Percentiles rank a stretch among this genome's conserved stretches.
These are phyloP conservation scores for Boletus calvinii DNA, from an alignment of 1,284 basidiomycete species.

Conservation along the genomic window DNA sequence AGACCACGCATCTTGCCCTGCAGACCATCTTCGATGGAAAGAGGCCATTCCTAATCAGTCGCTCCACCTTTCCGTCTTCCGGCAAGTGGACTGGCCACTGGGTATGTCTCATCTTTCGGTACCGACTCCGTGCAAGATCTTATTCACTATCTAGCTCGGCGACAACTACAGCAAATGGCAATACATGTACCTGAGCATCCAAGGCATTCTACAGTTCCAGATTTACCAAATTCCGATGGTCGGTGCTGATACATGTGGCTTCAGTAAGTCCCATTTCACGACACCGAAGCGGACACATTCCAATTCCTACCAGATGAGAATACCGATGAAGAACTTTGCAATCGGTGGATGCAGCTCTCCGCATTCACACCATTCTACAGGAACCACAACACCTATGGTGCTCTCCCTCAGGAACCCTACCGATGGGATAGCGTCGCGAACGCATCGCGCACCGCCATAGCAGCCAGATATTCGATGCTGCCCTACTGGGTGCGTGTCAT, in stretches of 20 bases:
- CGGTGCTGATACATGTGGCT: slow-evolving; percentile 72
- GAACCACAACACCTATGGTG: slow-evolving; percentile 62
- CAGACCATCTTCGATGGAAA: slow-evolving; percentile 32
- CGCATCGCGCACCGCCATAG: slow-evolving; percentile 70
- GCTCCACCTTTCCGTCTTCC: slow-evolving; percentile 55
- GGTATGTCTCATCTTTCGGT: slow-evolving; percentile 32
- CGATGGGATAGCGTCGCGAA: slow-evolving; percentile 73
- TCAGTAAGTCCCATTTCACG: slow-evolving; percentile 40
- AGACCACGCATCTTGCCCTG: slow-evolving; percentile 38
- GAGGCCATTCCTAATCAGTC: slow-evolving; percentile 45
- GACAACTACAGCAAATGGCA: slow-evolving; percentile 72
- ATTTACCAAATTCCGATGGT: slow-evolving; percentile 76
- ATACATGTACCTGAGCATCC: slow-evolving; percentile 57
- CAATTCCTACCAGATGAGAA: slow-evolving; percentile 49
- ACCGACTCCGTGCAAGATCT: neutral
- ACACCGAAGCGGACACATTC: slow-evolving; percentile 4
- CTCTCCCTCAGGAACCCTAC: slow-evolving; percentile 71
- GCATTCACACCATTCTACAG: slow-evolving; percentile 76
- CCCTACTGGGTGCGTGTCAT: slow-evolving; percentile 66
- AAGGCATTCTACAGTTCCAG: slow-evolving; percentile 75
- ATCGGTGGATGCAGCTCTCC: slow-evolving; percentile 78
- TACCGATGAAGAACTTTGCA: slow-evolving; percentile 78
- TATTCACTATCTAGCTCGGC: slow-evolving; percentile 46
- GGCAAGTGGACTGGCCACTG: slow-evolving; percentile 66
- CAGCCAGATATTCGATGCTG: slow-evolving; percentile 63